phyloP scores from a whole-genome alignment of 768 basidiomycete species.

The Pleurotus cornucopiae region DNA sequence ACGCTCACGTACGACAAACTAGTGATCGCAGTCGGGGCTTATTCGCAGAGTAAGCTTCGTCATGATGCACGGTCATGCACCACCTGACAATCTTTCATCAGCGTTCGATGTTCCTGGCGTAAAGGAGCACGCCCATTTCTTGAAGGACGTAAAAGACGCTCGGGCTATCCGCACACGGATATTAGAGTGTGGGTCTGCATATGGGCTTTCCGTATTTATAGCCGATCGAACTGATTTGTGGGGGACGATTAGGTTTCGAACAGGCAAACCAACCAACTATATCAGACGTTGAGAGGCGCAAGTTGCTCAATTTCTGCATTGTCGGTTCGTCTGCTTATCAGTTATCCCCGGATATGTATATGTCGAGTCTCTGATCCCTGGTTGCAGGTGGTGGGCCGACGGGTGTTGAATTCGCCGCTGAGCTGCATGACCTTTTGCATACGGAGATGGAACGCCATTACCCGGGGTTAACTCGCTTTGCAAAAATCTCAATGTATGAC shows the following conservation, averaged over 20 bases:
- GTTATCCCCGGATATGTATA: too few species aligned
- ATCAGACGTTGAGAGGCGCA: constrained; percentile 68
- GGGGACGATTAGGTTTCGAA: constrained; percentile 57
- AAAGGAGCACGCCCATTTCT: constrained; percentile 76
- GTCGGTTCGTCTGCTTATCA: constrained; percentile 49
- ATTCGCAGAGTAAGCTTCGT: constrained; percentile 64
- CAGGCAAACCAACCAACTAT: constrained; percentile 80
- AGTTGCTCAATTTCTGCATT: constrained; percentile 81
- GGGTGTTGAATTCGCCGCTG: constrained; percentile 82
- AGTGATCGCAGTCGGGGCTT: constrained; percentile 81
- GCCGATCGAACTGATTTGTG: not conserved
- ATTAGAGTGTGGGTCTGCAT: constrained; percentile 68
- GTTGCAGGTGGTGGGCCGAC: constrained; percentile 66
- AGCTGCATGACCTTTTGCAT: constrained; percentile 73
- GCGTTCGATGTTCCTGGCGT: constrained; percentile 73
- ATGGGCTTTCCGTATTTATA: constrained; percentile 25
- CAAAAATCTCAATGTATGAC: constrained; percentile 77
- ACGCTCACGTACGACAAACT: constrained; percentile 73
- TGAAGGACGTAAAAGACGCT: constrained; percentile 78
- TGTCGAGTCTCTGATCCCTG: not conserved
- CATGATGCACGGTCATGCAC: not conserved
- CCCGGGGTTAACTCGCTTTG: constrained; percentile 57
- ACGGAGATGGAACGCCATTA: constrained; percentile 60
- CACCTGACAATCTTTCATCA: constrained; percentile 17
- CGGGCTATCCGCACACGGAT: constrained; percentile 66